Conservation (phyloP, 257 asterid genomes). For the Misopates orontium region DNA sequence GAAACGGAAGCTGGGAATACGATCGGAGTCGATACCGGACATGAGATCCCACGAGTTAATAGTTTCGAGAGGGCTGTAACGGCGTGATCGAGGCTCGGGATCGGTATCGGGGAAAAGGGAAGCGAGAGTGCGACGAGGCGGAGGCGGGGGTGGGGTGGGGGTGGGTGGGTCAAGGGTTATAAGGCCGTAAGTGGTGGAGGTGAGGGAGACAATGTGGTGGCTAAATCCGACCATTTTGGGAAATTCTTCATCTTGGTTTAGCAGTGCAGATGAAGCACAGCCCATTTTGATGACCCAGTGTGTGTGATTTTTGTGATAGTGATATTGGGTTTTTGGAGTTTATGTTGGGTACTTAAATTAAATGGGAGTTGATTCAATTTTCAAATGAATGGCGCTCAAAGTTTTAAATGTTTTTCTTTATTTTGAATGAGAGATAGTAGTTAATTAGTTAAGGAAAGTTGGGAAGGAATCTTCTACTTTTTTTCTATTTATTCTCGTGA, state of each 20-base stretch:
- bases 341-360: no score
- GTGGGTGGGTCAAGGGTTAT: slow-evolving; percentile 55
- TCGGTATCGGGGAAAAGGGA: slow-evolving; percentile 60
- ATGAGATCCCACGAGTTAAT: slow-evolving; percentile 92
- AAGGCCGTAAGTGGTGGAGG: slow-evolving; percentile 93
- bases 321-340: no score
- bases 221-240: slow-evolving; percentile 71
- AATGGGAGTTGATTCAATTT: no score
- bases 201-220: slow-evolving; percentile 96
- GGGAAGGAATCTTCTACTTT: no score
- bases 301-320: no score
- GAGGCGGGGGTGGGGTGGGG: slow-evolving; percentile 38
- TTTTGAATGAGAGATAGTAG: no score
- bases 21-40: slow-evolving; percentile 76
- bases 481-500: no score
- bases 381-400: no score
- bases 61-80: slow-evolving; percentile 43
- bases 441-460: no score
- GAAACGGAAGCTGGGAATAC: slow-evolving; percentile 53
- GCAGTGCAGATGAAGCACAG: slow-evolving; percentile 84
- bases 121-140: slow-evolving; percentile 64
- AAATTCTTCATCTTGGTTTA: slow-evolving; percentile 70
- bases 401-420: no score
- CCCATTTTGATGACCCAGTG: slow-evolving; percentile 47
- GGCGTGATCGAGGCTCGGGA: slow-evolving; percentile 50